Conservation (phyloP, 768 basidiomycete species). For the Tubosaeta sp. region DNA sequence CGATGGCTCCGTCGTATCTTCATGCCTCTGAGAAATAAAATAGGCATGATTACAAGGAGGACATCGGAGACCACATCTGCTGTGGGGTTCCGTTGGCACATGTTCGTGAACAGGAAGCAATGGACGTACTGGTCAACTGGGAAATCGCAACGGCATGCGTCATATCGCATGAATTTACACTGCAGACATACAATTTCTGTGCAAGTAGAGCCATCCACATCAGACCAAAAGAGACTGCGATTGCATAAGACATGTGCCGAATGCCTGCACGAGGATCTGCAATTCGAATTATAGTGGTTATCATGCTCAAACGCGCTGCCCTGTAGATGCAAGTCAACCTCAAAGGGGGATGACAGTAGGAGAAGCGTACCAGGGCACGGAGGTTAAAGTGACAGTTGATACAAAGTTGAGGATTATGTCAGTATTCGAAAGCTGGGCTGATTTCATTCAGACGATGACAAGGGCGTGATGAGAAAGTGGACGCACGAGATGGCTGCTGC, state of each 20-base stretch:
- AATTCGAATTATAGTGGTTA: conserved; percentile 7
- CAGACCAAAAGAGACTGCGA: conserved; percentile 7
- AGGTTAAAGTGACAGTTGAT: not conserved
- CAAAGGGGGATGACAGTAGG: not conserved
- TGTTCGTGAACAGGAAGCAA: not conserved
- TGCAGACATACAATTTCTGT: conserved; percentile 6
- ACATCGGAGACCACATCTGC: conserved; percentile 19
- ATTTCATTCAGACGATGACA: not conserved
- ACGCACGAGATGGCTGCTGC: conserved; percentile 5
- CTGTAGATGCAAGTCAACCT: not conserved
- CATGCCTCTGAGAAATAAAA: conserved; percentile 11
- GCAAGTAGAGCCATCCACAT: conserved; percentile 12
- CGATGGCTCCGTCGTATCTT: conserved; percentile 11
- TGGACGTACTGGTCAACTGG: conserved; percentile 14
- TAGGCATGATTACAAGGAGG: conserved; percentile 12
- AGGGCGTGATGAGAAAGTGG: not conserved
- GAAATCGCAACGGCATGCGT: conserved; percentile 1
- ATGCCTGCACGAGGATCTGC: not conserved
- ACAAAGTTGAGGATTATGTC: conserved; percentile 5
- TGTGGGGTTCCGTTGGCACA: conserved; percentile 1
- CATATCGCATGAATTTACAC: not conserved
- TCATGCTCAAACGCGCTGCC: conserved; percentile 19
- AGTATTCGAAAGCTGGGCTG: not conserved
- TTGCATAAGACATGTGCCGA: not conserved
- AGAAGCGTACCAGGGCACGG: conserved; percentile 10